phyloP scores from a whole-genome alignment of 2,329 filamentous ascomycete genomes.

The Albophoma yamanashiensis region DNA sequence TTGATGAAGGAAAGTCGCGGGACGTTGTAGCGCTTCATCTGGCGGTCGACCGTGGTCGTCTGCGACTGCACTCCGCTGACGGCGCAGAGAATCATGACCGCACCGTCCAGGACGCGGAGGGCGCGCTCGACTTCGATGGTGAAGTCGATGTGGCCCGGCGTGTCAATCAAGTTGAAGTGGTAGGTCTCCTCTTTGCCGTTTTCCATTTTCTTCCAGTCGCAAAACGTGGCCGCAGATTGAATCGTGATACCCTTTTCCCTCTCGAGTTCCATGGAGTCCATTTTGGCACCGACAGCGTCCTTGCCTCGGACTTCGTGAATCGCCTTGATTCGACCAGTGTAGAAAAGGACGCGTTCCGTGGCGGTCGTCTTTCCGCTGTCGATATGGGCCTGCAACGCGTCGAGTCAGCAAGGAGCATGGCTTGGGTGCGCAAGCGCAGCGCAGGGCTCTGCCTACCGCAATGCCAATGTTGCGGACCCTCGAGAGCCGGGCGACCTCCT shows the following conservation, averaged over 20 bases:
- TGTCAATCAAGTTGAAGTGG: slow-evolving; percentile 98
- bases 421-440: not conserved
- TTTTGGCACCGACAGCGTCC: slow-evolving; percentile 93
- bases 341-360: slow-evolving; percentile 94
- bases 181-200: slow-evolving; percentile 81
- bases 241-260: slow-evolving; percentile 98
- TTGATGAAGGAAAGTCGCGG: slow-evolving; percentile 95
- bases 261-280: slow-evolving; percentile 99
- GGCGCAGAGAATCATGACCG: slow-evolving; percentile 96
- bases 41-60: slow-evolving; percentile 94
- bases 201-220: slow-evolving; percentile 87
- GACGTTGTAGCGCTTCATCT: slow-evolving; percentile 98
- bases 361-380: slow-evolving; percentile 97
- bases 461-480: slow-evolving; percentile 96
- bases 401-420: not conserved
- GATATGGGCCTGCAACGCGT: slow-evolving; percentile 66
- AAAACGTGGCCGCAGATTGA: slow-evolving; percentile 95
- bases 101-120: slow-evolving; percentile 86
- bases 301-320: slow-evolving; percentile 96
- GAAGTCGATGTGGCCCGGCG: slow-evolving; percentile 96
- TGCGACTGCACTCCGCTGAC: slow-evolving; percentile 96
- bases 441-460: slow-evolving; percentile 46
- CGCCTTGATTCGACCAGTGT: slow-evolving; percentile 90
- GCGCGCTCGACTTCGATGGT: slow-evolving; percentile 98
- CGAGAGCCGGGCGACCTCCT: slow-evolving; percentile 67